Conservation (phyloP, 331 rosid species). For the Quercus lobata region DNA sequence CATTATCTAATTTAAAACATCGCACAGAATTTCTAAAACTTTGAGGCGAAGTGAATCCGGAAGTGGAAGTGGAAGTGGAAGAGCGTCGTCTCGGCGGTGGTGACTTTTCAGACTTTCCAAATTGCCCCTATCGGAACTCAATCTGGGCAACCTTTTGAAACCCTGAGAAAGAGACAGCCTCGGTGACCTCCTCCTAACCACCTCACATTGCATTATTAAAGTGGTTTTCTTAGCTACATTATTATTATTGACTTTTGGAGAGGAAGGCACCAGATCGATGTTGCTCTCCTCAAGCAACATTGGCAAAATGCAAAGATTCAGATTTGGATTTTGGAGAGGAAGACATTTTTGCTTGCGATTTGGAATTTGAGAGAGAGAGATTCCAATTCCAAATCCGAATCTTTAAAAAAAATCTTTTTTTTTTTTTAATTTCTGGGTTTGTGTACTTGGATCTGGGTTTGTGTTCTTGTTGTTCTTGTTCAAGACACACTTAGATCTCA, state of each 20-base stretch:
- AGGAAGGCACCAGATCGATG: too few relatives aligned
- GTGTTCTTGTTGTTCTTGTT: too few relatives aligned
- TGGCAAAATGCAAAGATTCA: not conserved
- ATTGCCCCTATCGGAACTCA: not conserved
- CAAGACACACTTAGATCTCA: too few relatives aligned
- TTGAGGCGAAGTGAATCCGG: not conserved
- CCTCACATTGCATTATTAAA: not conserved
- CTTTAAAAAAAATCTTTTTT: too few relatives aligned
- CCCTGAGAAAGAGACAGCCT: not conserved
- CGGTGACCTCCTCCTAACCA: constrained; percentile 13
- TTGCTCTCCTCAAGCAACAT: not conserved
- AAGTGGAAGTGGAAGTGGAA: too few relatives aligned
- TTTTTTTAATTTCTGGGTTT: too few relatives aligned
- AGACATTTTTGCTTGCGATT: too few relatives aligned
- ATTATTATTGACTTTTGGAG: not conserved
- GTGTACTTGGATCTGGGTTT: too few relatives aligned
- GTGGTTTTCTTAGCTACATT: not conserved
- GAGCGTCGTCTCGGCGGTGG: not conserved
- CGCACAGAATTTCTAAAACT: too few relatives aligned
- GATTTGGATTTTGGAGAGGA: not conserved
- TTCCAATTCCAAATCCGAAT: too few relatives aligned
- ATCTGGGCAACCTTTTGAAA: constrained; percentile 38
- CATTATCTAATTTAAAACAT: too few relatives aligned
- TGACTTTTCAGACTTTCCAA: not conserved
- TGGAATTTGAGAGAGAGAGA: too few relatives aligned